Base-by-base conservation (phyloP, 2,329 filamentous ascomycete genomes). In the Beauveria sp. region DNA sequence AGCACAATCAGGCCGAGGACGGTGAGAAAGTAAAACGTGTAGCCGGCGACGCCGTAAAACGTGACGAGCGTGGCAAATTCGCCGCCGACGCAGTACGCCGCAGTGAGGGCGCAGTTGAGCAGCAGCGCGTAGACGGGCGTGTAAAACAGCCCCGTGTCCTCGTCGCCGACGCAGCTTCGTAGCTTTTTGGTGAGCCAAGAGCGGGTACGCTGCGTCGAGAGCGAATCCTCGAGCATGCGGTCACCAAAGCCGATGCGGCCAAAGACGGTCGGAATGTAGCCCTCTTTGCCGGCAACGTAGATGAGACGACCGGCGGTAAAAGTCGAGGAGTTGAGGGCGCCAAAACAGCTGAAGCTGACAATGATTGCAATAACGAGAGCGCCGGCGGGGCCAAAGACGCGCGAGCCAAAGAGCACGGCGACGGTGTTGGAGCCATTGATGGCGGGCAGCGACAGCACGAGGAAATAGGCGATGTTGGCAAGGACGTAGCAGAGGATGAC, bases 41-140 rank as follows among this genome's bases (percentile, higher is more conserved):
- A 99, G 16, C 93, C 93, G 0, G 95, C 95, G 14, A 99, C 95
- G 61, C 95, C 95, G 76, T 98, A 98, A 72, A 99, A 99, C 0
- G 95, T 98, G 62, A 98, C 83, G 2, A 99, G 83, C 0, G 93
- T 96, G 58, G 86, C 82, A 71, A 99, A 98, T 72, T 96, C 91
- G 74, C 95, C 95, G 5, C 96, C 86, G 2, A 89, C 70, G 64
- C 96, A 86, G 77, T 98, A 99, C 1, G 82, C 77, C 3, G 83
- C 77, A 1, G 91, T 96, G 24, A 99, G 77, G 3, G 77, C 66
- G 46, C 83, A 82, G 74, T 99, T 99, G 67, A 98, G 85, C 2
- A 89, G 70, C 76, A 98, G 90, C 7, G 95, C 95, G 67, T 93
- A 89, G 65, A 98, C 87, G n/a, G 95, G 95, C 0, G 95, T 99